Conservation (phyloP, 345 rosid species). For the Mallotus nudiflorus region DNA sequence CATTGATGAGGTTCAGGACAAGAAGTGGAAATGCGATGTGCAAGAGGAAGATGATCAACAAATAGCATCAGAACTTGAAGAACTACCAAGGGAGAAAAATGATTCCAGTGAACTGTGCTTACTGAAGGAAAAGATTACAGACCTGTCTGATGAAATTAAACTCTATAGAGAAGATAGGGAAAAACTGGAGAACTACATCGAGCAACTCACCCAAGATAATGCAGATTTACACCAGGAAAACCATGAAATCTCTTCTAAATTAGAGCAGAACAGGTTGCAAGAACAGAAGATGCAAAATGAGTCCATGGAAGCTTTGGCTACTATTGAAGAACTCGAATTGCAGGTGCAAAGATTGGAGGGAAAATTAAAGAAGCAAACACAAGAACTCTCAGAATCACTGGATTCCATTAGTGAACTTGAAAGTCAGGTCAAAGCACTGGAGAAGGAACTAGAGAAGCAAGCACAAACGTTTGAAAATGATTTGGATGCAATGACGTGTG, state of each 20-base stretch:
- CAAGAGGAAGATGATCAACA: conserved; percentile 41
- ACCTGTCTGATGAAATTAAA: conserved; percentile 26
- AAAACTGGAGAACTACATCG: conserved; percentile 27
- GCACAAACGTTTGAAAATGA: conserved; percentile 26
- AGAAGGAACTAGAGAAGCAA: conserved; percentile 31
- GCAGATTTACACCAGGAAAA: conserved; percentile 29
- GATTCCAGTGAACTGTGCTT: conserved; percentile 16
- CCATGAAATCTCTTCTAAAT: conserved; percentile 14
- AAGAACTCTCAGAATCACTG: conserved; percentile 66
- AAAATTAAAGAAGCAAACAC: conserved; percentile 59
- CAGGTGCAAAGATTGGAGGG: conserved; percentile 62
- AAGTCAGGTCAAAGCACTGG: conserved; percentile 28
- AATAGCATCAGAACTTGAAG: conserved; percentile 26
- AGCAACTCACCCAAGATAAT: conserved; percentile 23
- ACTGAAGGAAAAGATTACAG: conserved; percentile 23
- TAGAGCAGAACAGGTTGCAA: conserved; percentile 19
- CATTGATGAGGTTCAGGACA: conserved; percentile 30
- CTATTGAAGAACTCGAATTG: conserved; percentile 50
- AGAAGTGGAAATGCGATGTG: conserved; percentile 26
- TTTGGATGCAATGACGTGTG: conserved; percentile 22
- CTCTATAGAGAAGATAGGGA: conserved; percentile 22
- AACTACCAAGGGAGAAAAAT: conserved; percentile 17
- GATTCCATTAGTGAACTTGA: conserved; percentile 32
- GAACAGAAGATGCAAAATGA: conserved; percentile 14
- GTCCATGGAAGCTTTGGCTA: conserved; percentile 17